Conservation (phyloP, 495 filamentous ascomycete genomes). For the Penicillium paradoxum region DNA sequence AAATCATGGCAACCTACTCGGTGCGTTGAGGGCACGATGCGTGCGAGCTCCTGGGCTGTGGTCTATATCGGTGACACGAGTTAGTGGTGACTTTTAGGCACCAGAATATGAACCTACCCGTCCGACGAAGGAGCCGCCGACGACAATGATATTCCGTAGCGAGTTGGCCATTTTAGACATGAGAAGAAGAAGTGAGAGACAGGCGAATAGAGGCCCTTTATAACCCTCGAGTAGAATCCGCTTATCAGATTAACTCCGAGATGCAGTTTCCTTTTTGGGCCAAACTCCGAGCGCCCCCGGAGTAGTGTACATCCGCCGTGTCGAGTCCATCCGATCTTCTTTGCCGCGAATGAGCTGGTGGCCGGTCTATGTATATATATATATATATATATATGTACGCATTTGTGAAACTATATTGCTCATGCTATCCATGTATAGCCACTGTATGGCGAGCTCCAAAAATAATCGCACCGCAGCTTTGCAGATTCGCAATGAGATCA, state of each 20-base stretch:
- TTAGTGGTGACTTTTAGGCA: neutral
- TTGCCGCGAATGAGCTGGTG: too few relatives aligned
- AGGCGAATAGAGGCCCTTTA: neutral
- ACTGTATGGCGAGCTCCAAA: too few relatives aligned
- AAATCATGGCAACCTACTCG: constrained; percentile 11
- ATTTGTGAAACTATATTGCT: too few relatives aligned
- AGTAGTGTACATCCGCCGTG: neutral
- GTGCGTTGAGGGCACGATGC: constrained; percentile 34
- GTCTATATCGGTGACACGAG: constrained; percentile 13
- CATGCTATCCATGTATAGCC: too few relatives aligned
- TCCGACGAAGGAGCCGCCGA: constrained; percentile 42
- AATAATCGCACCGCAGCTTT: too few relatives aligned
- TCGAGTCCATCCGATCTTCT: too few relatives aligned
- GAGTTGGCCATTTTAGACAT: constrained; percentile 16
- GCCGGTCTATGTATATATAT: too few relatives aligned
- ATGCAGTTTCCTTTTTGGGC: neutral
- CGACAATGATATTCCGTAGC: constrained; percentile 38
- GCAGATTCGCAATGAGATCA: too few relatives aligned
- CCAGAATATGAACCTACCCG: constrained; percentile 19
- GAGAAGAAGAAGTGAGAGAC: neutral
- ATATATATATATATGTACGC: too few relatives aligned
- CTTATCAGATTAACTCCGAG: constrained; percentile 9
- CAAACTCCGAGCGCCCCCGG: neutral
- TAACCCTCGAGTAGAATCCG: constrained; percentile 1
- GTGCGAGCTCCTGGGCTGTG: constrained; percentile 37